A percentile compares a stretch with the other conserved stretches of the same genome.
Evolutionary conservation across 2,329 filamentous ascomycete species (phyloP).

Genomic region (Neofusicoccum umdonicola): DNA sequence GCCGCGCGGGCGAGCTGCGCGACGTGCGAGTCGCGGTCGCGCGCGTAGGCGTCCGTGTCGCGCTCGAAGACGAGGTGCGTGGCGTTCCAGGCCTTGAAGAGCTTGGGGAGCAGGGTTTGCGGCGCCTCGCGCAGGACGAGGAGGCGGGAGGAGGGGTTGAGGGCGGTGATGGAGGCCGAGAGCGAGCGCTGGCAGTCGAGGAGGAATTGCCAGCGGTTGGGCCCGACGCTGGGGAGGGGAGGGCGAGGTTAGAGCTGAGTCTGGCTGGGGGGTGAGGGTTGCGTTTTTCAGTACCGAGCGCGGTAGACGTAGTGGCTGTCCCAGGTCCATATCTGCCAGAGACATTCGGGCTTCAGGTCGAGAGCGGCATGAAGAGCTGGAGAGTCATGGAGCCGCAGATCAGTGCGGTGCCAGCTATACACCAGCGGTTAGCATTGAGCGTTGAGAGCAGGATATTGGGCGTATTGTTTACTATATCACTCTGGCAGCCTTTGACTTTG

Average conservation of each 20-base stretch:
- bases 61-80: constrained; percentile 78
- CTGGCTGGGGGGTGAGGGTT: background rate
- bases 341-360: constrained; percentile 63
- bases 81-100: constrained; percentile 71
- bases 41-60: constrained; percentile 72
- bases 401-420: constrained; percentile 69
- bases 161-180: constrained; percentile 62
- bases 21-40: constrained; percentile 61
- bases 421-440: background rate
- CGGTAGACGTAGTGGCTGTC: constrained; percentile 77
- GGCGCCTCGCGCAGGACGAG: constrained; percentile 71
- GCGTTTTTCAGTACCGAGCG: constrained; percentile 38
- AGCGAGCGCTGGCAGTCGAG: constrained; percentile 73
- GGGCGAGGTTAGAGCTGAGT: background rate
- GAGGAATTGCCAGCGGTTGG: constrained; percentile 74
- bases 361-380: constrained; percentile 70
- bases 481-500: background rate
- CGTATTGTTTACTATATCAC: background rate
- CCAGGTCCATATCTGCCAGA: constrained; percentile 79
- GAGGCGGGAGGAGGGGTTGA: constrained; percentile 70
- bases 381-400: constrained; percentile 74
- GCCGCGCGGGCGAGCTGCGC: constrained; percentile 59
- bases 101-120: constrained; percentile 67
- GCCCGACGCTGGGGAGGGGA: constrained; percentile 52
- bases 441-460: no score